Evolutionary conservation across 2,329 filamentous ascomycete species (phyloP).

Genomic region (Claviceps arundinis): DNA sequence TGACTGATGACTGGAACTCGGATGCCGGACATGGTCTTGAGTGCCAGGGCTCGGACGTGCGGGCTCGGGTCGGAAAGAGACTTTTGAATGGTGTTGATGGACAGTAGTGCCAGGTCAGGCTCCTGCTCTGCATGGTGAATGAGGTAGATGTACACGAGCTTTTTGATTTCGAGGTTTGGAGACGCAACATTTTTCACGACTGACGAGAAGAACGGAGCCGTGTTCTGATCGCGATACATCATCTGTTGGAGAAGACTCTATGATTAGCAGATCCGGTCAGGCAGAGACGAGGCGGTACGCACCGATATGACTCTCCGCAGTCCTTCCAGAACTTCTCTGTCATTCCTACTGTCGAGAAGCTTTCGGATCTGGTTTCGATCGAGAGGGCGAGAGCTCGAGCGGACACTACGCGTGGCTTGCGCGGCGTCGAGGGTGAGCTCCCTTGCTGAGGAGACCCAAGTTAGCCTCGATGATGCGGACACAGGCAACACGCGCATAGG

Average conservation of each 20-base stretch:
- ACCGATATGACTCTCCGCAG: slow-evolving; percentile 79
- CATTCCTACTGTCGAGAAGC: slow-evolving; percentile 83
- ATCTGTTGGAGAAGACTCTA: slow-evolving; percentile 43
- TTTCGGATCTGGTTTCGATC: slow-evolving; percentile 84
- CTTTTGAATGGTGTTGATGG: slow-evolving; percentile 98
- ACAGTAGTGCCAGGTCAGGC: slow-evolving; percentile 85
- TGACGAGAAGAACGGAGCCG: slow-evolving; percentile 87
- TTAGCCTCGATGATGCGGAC: neutral
- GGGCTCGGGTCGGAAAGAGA: slow-evolving; percentile 87
- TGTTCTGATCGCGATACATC: slow-evolving; percentile 86
- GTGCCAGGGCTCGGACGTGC: slow-evolving; percentile 77
- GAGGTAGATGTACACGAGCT: slow-evolving; percentile 96
- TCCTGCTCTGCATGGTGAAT: slow-evolving; percentile 94
- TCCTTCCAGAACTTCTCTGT: slow-evolving; percentile 85
- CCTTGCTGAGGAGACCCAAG: slow-evolving; percentile 47
- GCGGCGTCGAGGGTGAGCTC: slow-evolving; percentile 96
- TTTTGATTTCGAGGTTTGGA: slow-evolving; percentile 88
- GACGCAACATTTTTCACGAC: slow-evolving; percentile 97
- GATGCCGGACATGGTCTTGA: slow-evolving; percentile 95
- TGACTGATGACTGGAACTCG: slow-evolving; percentile 96
- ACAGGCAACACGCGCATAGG: no score
- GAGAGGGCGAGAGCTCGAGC: slow-evolving; percentile 49
- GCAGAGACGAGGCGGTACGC: slow-evolving; percentile 21
- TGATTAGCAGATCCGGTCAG: neutral
- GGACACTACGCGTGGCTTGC: slow-evolving; percentile 62